Evolutionary conservation across 306 rosid species (phyloP), one percentile per base, ranked within the genome.

Genomic region (Trifolium dubium): DNA sequence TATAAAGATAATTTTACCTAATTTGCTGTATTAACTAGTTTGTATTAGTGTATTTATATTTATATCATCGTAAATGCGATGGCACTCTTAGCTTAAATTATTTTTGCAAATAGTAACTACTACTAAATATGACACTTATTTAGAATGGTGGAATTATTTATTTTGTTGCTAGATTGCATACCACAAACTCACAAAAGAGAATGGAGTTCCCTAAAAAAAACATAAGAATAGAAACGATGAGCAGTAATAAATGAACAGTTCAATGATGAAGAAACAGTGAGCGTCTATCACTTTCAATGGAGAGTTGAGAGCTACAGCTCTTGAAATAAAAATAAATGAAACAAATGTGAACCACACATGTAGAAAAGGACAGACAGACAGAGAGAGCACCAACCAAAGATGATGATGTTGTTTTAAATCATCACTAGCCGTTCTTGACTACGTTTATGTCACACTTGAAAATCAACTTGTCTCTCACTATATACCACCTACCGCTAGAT

Each of bases 251-350:
- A 56, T 5, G 63, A 18, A 8, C 14, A 30, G 64, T 23, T 17
- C 40, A 59, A 54, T 4, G 19, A 53, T 39, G 78, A 18, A 49
- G 2, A 19, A 19, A 18, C 8, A 12, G 12, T 37, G 10, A 61
- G 10, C 10, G 23, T 46, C 51, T 9, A 3, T 73, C 63, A 13
- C n/a, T 53, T 49, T 63, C 51, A 64, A 35, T 8, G 15, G 15
- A 28, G 63, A 56, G 8, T 11, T 32, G 31, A 54, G 5, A 73
- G 14, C 23, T 69, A 66, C 60, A 55, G 50, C 39, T 62, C 77
- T 15, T 62, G 56, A 62, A 47, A 41, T 54, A 73, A 37, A 6
- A 8, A 19, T 6, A 53, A 53, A 54, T 23, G 44, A 72, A 55
- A 29, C 0, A 13, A 59, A 59, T 2, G 18, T 5, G 10, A 59